Evolutionary conservation across 176 grass and related monocot species (phyloP).

Genomic region (Neostapfia colusana): DNA sequence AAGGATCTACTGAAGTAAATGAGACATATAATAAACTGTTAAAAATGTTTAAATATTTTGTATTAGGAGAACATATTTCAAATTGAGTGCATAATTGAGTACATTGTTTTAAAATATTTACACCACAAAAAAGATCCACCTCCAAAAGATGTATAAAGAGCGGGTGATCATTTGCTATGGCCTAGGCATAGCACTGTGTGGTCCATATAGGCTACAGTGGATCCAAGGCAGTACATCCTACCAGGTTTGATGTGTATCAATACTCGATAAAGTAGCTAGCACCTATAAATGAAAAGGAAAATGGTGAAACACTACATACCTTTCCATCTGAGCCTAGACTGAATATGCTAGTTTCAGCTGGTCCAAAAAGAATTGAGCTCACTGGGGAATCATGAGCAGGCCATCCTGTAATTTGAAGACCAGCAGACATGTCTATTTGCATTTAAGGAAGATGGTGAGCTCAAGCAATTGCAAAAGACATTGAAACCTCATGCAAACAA

Average conservation of each 20-base stretch:
- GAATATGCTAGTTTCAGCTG: constrained; percentile 95
- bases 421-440: constrained; percentile 89
- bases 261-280: constrained; percentile 13
- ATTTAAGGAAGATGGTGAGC: constrained; percentile 44
- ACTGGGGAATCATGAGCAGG: constrained; percentile 93
- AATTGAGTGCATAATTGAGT: constrained; percentile 6
- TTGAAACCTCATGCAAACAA: constrained; percentile 25
- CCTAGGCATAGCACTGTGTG: background rate
- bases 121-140: background rate
- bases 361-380: constrained; percentile 86
- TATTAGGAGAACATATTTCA: background rate
- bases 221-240: background rate
- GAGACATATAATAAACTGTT: background rate
- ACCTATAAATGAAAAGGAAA: constrained; percentile 24
- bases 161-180: background rate
- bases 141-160: background rate
- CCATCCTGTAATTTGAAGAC: constrained; percentile 99
- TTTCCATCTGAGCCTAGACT: constrained; percentile 91
- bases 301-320: constrained; percentile 43
- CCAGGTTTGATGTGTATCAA: background rate
- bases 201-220: background rate
- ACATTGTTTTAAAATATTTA: background rate
- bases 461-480: constrained; percentile 15
- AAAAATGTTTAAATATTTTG: constrained; percentile 8
- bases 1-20: background rate